Percentiles rank a stretch among this genome's conserved stretches.
Conservation (phyloP, 805 yeast genomes). For the Barnettozyma botsteinii region DNA sequence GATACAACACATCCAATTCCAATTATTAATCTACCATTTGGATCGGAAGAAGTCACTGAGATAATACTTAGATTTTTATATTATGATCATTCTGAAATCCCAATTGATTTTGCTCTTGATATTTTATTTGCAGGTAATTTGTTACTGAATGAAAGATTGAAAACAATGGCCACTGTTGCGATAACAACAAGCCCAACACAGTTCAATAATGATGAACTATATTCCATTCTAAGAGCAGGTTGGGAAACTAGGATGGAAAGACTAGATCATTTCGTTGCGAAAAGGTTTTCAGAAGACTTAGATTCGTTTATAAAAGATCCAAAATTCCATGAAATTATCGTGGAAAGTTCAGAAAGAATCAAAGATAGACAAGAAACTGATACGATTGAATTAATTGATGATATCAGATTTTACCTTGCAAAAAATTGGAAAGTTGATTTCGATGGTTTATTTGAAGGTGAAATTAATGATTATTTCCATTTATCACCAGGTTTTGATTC, state of each 20-base stretch:
- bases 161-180: conserved; percentile 52
- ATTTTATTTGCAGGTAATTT: conserved; percentile 53
- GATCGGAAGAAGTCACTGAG: conserved; percentile 38
- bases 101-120: conserved; percentile 46
- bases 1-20: conserved; percentile 21
- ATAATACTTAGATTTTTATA: conserved; percentile 51
- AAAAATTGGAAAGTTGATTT: conserved; percentile 26
- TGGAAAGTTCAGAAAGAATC: conserved; percentile 53
- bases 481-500: conserved; percentile 18
- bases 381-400: conserved; percentile 75
- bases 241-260: conserved; percentile 66
- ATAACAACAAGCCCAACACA: conserved; percentile 29
- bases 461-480: conserved; percentile 18
- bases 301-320: conserved; percentile 30
- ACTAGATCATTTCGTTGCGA: conserved; percentile 58
- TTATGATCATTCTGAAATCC: conserved; percentile 51
- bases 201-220: conserved; percentile 35
- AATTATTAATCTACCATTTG: conserved; percentile 27
- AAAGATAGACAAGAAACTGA: conserved; percentile 63
- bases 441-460: conserved; percentile 28
- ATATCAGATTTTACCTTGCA: conserved; percentile 57
- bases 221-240: conserved; percentile 53
- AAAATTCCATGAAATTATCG: conserved; percentile 34
- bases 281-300: conserved; percentile 48
- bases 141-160: conserved; percentile 53